phyloP scores from a whole-genome alignment of 768 basidiomycete species.

The Trametes villosa region DNA sequence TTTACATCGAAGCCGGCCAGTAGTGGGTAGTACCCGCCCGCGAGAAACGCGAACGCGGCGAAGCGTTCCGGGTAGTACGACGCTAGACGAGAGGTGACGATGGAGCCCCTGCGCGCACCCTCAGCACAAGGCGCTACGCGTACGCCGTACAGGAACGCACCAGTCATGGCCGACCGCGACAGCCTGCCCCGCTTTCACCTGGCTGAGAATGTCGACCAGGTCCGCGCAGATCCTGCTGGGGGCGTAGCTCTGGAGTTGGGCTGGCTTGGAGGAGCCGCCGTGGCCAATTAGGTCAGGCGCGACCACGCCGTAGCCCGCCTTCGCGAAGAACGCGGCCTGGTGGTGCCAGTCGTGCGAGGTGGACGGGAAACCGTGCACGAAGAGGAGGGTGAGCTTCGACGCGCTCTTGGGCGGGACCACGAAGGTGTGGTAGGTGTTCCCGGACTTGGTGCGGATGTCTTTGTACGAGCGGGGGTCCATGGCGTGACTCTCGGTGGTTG shows the following conservation, averaged over 20 bases:
- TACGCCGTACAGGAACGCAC: slow-evolving; percentile 20
- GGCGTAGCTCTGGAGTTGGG: slow-evolving; percentile 32
- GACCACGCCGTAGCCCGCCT: slow-evolving; percentile 47
- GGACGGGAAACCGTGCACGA: slow-evolving; percentile 51
- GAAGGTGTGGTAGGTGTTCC: slow-evolving; percentile 43
- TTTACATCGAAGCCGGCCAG: slow-evolving; percentile 33
- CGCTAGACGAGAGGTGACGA: slow-evolving; percentile 40
- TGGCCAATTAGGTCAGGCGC: slow-evolving; percentile 54
- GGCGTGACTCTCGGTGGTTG: background rate
- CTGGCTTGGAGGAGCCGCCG: slow-evolving; percentile 50
- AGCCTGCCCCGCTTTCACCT: slow-evolving; percentile 30
- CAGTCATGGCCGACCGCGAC: slow-evolving; percentile 43
- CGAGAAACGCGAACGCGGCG: slow-evolving; percentile 43
- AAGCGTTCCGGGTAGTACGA: slow-evolving; percentile 46
- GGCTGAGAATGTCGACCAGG: slow-evolving; percentile 41
- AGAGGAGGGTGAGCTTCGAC: slow-evolving; percentile 43
- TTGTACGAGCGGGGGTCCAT: slow-evolving; percentile 40
- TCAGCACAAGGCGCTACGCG: background rate
- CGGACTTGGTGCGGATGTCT: slow-evolving; percentile 36
- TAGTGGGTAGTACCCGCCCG: slow-evolving; percentile 40
- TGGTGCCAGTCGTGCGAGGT: slow-evolving; percentile 47
- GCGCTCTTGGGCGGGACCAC: slow-evolving; percentile 29
- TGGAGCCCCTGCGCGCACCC: slow-evolving; percentile 39
- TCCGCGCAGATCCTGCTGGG: slow-evolving; percentile 33
- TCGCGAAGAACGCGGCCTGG: slow-evolving; percentile 43